A percentile compares a stretch with the other conserved stretches of the same genome.
phyloP scores from a whole-genome alignment of 805 yeast species.

The Vanderwaltozyma verrucispora region DNA sequence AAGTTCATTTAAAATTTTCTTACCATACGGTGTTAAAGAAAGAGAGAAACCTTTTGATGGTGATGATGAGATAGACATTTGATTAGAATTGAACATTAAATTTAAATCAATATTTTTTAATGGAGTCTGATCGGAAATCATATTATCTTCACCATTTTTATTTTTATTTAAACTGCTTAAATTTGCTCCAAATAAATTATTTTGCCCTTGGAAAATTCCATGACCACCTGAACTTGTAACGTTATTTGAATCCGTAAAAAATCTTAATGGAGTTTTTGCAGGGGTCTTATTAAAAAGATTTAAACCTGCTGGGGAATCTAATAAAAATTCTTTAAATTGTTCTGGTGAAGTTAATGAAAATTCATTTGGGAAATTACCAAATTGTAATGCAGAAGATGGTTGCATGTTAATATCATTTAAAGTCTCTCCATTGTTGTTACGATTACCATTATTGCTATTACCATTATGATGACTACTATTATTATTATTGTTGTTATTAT shows the following conservation, averaged over 20 bases:
- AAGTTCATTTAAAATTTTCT: constrained; percentile 22
- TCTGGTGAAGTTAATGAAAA: constrained; percentile 28
- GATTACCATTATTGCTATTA: neutral
- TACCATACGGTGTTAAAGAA: constrained; percentile 28
- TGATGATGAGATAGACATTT: constrained; percentile 16
- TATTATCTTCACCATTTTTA: constrained; percentile 1
- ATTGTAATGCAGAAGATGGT: constrained; percentile 26
- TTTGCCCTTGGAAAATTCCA: constrained; percentile 2
- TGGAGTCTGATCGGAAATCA: constrained; percentile 13
- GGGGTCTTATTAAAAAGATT: constrained; percentile 27
- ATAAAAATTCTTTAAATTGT: constrained; percentile 26
- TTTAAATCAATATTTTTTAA: constrained; percentile 25
- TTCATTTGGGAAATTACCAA: constrained; percentile 16
- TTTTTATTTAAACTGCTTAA: neutral
- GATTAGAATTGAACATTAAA: constrained; percentile 23
- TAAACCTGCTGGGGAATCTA: constrained; percentile 26
- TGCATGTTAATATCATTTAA: constrained; percentile 26
- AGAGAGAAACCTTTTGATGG: constrained; percentile 22
- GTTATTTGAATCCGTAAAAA: constrained; percentile 15
- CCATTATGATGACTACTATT: too few species aligned
- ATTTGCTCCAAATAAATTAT: constrained; percentile 3
- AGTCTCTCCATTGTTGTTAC: constrained; percentile 15
- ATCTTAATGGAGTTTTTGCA: constrained; percentile 27
- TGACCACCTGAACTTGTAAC: constrained; percentile 1
- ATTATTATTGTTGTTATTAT: too few species aligned